These are phyloP conservation scores for Macrotyloma uniflorum DNA, from an alignment of 306 rosid species.

Conservation along the genomic window DNA sequence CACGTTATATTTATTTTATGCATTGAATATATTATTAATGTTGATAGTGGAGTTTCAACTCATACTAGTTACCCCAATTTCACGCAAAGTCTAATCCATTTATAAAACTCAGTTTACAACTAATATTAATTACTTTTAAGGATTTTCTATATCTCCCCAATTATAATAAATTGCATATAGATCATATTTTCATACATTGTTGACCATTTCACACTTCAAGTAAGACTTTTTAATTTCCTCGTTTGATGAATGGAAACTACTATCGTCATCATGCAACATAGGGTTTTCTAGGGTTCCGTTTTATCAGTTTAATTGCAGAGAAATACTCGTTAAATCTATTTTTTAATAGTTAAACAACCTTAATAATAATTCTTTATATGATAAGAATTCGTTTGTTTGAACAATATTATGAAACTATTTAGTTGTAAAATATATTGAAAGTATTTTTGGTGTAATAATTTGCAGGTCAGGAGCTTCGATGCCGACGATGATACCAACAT, in stretches of 20 bases:
- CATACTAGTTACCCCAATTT: not conserved
- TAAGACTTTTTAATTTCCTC: not conserved
- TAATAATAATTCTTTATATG: no score
- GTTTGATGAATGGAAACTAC: not conserved
- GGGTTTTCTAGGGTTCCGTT: no score
- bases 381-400: no score
- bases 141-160: not conserved
- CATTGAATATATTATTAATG: not conserved
- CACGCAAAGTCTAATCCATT: not conserved
- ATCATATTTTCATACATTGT: not conserved
- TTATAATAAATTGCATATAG: not conserved
- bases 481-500: conserved; percentile 51
- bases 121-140: not conserved
- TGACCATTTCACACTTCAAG: not conserved
- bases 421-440: no score
- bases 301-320: no score
- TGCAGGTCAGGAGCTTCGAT: conserved; percentile 47
- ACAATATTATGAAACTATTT: no score
- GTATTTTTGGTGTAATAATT: not conserved
- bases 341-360: no score
- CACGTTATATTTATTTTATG: not conserved
- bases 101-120: not conserved
- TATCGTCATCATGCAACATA: no score
- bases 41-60: not conserved
- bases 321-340: no score